Percentiles rank a stretch among this genome's conserved stretches.
Conservation (phyloP, 169 alveolate species). For the Theileria parva region DNA sequence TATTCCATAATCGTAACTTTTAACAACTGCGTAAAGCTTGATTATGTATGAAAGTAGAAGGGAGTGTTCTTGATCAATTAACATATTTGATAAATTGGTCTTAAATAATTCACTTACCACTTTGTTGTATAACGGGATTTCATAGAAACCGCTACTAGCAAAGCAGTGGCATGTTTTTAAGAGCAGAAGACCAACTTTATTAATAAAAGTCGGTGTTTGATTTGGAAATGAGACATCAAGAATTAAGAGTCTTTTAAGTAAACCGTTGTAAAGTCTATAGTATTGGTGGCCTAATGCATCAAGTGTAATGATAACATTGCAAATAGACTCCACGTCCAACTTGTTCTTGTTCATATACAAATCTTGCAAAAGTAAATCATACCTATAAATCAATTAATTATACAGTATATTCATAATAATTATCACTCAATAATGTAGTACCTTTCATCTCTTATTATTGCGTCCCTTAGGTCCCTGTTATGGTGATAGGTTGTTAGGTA, state of each 20-base stretch:
- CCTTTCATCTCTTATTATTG: constrained; percentile 68
- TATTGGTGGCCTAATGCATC: constrained; percentile 69
- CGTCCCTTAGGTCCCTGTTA: constrained; percentile 50
- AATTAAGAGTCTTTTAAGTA: constrained; percentile 61
- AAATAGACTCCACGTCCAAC: constrained; percentile 72
- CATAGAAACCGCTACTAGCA: constrained; percentile 54
- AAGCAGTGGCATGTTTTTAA: constrained; percentile 59
- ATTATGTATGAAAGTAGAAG: constrained; percentile 15
- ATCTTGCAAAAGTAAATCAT: constrained; percentile 69
- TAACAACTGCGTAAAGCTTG: constrained; percentile 39
- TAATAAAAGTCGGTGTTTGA: neutral
- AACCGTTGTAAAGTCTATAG: constrained; percentile 68
- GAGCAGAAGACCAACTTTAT: constrained; percentile 38
- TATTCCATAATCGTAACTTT: constrained; percentile 36
- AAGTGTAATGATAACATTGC: constrained; percentile 73
- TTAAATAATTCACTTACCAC: constrained; percentile 35
- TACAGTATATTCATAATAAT: constrained; percentile 3
- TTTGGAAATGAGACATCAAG: constrained; percentile 11
- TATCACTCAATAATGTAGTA: constrained; percentile 17
- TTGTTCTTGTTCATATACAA: constrained; percentile 69
- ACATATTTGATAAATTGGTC: neutral
- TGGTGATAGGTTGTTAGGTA: constrained; percentile 36
- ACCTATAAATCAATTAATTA: constrained; percentile 28
- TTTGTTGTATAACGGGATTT: constrained; percentile 52
- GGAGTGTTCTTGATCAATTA: neutral